A percentile compares a stretch with the other conserved stretches of the same genome.
These are phyloP conservation scores for Wickerhamiella kazuoi DNA, from an alignment of 805 yeast genomes.

Conservation along the genomic window DNA sequence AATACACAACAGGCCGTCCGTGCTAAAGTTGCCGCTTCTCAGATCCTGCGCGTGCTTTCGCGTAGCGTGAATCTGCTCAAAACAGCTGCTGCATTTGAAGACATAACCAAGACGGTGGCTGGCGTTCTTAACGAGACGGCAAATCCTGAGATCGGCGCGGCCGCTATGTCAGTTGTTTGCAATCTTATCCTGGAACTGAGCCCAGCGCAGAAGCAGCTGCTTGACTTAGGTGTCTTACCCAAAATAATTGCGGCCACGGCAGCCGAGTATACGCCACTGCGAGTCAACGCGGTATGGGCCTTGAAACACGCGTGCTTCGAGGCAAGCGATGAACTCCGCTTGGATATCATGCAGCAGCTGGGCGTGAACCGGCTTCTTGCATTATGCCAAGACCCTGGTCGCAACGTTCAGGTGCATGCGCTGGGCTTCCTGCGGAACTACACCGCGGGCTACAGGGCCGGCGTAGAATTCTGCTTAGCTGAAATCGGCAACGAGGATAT, in stretches of 20 bases:
- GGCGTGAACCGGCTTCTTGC: constrained; percentile 1
- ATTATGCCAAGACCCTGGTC: not conserved
- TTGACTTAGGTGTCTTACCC: not conserved
- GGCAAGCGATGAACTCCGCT: not conserved
- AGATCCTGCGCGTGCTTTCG: not conserved
- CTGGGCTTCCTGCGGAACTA: constrained; percentile 3
- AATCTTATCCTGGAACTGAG: constrained; percentile 1
- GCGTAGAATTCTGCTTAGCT: constrained; percentile 2
- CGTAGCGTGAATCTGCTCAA: not conserved
- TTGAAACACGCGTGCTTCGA: constrained; percentile 1
- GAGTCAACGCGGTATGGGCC: constrained; percentile 1
- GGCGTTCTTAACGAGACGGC: not conserved
- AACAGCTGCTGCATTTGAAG: not conserved
- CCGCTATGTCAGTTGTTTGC: constrained; percentile 5
- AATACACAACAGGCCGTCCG: not conserved
- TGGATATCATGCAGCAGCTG: not conserved
- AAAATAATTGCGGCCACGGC: not conserved
- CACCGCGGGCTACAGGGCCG: not conserved
- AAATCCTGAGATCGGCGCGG: not conserved
- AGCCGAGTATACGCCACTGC: not conserved
- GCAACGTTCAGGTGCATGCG: not conserved
- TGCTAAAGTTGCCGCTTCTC: not conserved
- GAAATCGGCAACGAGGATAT: constrained; percentile 1
- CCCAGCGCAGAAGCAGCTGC: not conserved
- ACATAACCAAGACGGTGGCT: not conserved